phyloP scores from a whole-genome alignment of 1,284 basidiomycete genomes.

The Athelia psychrophila region DNA sequence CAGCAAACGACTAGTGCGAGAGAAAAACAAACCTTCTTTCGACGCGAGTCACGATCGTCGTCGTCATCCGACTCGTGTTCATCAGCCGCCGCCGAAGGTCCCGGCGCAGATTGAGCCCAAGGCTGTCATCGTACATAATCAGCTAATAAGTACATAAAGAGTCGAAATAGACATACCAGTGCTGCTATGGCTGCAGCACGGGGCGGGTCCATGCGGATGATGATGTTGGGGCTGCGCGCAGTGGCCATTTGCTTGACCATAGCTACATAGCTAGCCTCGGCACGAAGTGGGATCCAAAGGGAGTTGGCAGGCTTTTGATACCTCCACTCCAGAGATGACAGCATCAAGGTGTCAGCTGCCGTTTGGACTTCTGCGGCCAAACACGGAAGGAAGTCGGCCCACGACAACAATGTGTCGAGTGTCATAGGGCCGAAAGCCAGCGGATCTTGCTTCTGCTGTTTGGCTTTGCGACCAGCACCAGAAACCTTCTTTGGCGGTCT shows the following conservation, averaged over 20 bases:
- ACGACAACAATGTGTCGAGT: not conserved
- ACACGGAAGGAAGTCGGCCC: not conserved
- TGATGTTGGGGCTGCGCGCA: not conserved
- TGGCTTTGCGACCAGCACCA: not conserved
- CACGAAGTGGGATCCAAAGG: not conserved
- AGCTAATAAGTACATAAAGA: not conserved
- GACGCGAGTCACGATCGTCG: not conserved
- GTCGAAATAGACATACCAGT: not conserved
- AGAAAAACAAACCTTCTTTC: not conserved
- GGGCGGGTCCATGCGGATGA: not conserved
- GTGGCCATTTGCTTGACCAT: not conserved
- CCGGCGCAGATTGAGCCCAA: not conserved
- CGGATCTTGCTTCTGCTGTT: not conserved
- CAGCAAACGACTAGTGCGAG: not conserved
- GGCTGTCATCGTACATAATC: not conserved
- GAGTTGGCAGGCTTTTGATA: not conserved
- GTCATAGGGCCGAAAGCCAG: not conserved
- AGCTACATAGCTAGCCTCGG: not conserved
- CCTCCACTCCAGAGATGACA: not conserved
- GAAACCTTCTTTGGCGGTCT: not conserved
- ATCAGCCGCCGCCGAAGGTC: not conserved
- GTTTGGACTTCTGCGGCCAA: not conserved
- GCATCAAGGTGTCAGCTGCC: not conserved
- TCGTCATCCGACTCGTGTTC: not conserved
- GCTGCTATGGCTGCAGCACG: not conserved